These are phyloP conservation scores for Gamsiella multidivaricata DNA, from an alignment of 192 early-diverging fungal genomes.

Conservation along the genomic window DNA sequence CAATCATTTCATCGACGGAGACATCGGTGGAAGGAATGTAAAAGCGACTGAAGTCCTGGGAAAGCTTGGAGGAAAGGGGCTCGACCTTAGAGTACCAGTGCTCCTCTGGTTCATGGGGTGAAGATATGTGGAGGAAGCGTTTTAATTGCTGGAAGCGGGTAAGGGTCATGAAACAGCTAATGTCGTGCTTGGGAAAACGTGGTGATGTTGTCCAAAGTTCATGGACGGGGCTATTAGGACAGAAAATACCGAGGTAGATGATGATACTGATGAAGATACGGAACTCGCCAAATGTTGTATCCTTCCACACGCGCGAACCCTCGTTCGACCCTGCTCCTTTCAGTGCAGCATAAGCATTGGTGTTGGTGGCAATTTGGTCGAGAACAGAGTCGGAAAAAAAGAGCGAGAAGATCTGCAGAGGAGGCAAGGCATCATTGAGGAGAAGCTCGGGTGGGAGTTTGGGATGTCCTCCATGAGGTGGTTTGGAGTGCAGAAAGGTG, in stretches of 20 bases:
- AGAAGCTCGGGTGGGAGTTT: too few species aligned
- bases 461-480: too few species aligned
- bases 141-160: constrained; percentile 31
- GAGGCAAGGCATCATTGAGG: background rate
- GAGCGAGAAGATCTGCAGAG: constrained; percentile 3
- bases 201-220: constrained; percentile 13
- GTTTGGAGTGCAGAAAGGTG: too few species aligned
- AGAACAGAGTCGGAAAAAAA: constrained; percentile 1
- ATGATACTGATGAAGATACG: constrained; percentile 24
- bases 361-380: constrained; percentile 2
- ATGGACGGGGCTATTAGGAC: background rate
- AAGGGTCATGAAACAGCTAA: constrained; percentile 33
- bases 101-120: background rate
- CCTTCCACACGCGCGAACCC: constrained; percentile 6
- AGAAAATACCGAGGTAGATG: constrained; percentile 40
- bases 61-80: constrained; percentile 16
- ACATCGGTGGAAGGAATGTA: constrained; percentile 32
- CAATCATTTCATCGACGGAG: constrained; percentile 45
- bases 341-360: constrained; percentile 22
- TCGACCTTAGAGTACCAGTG: constrained; percentile 31
- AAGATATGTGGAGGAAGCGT: constrained; percentile 27
- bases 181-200: constrained; percentile 4
- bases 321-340: constrained; percentile 4
- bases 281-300: constrained; percentile 13
- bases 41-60: constrained; percentile 9